A percentile compares a stretch with the other conserved stretches of the same genome.
Evolutionary conservation across 2,329 filamentous ascomycete species (phyloP).

Genomic region (Botrytis paeoniae): DNA sequence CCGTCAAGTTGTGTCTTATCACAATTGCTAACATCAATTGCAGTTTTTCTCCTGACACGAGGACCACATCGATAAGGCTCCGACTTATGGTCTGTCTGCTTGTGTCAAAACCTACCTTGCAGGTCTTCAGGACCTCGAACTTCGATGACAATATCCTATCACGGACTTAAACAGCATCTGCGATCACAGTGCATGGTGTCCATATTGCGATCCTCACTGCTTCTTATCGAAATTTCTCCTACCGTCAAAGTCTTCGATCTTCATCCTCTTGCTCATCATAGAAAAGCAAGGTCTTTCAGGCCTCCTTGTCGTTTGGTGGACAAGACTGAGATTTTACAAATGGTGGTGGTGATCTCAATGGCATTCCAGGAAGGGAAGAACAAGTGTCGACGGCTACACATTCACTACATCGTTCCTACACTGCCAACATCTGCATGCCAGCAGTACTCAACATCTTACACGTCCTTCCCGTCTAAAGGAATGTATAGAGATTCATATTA

Average conservation of each 20-base stretch:
- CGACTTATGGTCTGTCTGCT: not conserved
- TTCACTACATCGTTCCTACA: not conserved
- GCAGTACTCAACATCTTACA: not conserved
- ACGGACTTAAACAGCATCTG: too few species aligned
- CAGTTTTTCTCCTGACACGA: not conserved
- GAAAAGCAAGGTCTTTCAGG: too few species aligned
- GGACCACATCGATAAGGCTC: not conserved
- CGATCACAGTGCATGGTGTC: not conserved
- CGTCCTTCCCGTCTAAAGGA: not conserved
- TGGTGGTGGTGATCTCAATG: not conserved
- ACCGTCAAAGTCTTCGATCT: not conserved
- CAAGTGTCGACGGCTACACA: too few species aligned
- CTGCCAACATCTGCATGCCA: too few species aligned
- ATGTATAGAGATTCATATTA: constrained; percentile 40
- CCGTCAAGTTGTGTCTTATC: not conserved
- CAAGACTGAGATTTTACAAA: not conserved
- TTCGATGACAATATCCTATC: not conserved
- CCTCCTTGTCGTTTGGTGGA: not conserved
- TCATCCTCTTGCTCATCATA: not conserved
- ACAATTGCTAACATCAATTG: not conserved
- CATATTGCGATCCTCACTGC: not conserved
- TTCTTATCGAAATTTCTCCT: not conserved
- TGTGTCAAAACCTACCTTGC: too few species aligned
- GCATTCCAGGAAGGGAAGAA: not conserved
- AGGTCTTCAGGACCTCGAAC: not conserved